Conservation (phyloP, 2,329 filamentous ascomycete genomes). For the Colletotrichum phormii region DNA sequence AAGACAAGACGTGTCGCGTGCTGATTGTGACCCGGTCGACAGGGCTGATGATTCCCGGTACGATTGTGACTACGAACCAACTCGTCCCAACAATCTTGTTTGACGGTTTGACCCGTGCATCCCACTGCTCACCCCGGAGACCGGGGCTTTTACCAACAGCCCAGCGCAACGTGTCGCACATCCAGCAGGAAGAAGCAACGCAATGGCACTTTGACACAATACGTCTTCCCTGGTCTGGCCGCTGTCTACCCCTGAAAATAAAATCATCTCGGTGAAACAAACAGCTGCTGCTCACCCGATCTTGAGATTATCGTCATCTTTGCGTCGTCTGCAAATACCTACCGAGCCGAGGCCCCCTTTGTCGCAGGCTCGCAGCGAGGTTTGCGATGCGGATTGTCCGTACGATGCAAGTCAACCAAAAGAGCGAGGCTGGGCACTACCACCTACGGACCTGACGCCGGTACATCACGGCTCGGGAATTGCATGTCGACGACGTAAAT, state of each 20-base stretch:
- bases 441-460: constrained; percentile 11
- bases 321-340: not conserved
- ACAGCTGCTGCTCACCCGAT: constrained; percentile 15
- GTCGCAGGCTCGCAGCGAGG: not conserved
- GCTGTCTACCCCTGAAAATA: not conserved
- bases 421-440: not conserved
- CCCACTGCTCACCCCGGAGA: not conserved
- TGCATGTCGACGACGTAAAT: constrained; percentile 7
- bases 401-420: not conserved
- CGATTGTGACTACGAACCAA: not conserved
- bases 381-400: not conserved
- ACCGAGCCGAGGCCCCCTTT: not conserved
- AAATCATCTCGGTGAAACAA: constrained; percentile 27
- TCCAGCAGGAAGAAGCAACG: constrained; percentile 12
- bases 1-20: constrained; percentile 12
- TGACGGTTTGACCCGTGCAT: not conserved
- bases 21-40: constrained; percentile 8
- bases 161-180: not conserved
- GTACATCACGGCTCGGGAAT: constrained; percentile 14
- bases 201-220: not conserved
- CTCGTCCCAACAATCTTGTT: constrained; percentile 18
- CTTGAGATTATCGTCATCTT: constrained; percentile 17
- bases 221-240: not conserved
- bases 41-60: constrained; percentile 18
- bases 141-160: not conserved